Conservation (phyloP, 768 basidiomycete genomes). For the Scleroderma citrinum region DNA sequence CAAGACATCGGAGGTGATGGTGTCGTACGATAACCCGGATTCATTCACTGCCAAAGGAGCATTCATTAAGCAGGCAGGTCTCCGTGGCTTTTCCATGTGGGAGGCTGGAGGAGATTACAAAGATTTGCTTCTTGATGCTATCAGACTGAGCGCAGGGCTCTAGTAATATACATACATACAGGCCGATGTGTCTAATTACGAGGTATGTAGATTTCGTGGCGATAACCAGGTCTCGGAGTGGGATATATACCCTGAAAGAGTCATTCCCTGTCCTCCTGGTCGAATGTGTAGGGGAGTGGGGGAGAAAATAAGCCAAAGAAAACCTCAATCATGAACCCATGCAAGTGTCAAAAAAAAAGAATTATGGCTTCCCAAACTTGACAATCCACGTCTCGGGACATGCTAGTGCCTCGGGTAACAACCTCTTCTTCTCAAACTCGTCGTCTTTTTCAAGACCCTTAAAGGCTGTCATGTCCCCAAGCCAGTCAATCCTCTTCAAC, state of each 20-base stretch:
- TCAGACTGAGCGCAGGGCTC: slow-evolving; percentile 16
- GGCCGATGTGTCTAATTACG: background rate
- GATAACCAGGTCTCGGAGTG: background rate
- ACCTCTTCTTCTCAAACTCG: slow-evolving; percentile 45
- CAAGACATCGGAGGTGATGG: slow-evolving; percentile 43
- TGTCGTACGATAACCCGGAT: slow-evolving; percentile 57
- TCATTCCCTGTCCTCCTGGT: background rate
- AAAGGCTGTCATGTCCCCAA: slow-evolving; percentile 55
- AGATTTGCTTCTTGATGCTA: slow-evolving; percentile 58
- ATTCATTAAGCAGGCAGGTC: slow-evolving; percentile 46
- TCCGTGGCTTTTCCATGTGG: slow-evolving; percentile 68
- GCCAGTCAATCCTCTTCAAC: slow-evolving; percentile 56
- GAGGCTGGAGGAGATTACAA: slow-evolving; percentile 61
- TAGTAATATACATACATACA: background rate
- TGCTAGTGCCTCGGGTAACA: slow-evolving; percentile 38
- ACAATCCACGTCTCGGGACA: slow-evolving; percentile 57
- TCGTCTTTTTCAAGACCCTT: slow-evolving; percentile 58
- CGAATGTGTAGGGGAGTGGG: background rate
- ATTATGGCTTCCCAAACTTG: slow-evolving; percentile 35
- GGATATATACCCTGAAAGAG: background rate
- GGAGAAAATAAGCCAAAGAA: background rate
- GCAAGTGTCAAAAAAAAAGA: background rate
- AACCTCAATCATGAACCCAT: too few species aligned
- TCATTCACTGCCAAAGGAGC: slow-evolving; percentile 59
- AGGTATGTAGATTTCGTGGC: background rate